Base-by-base conservation (phyloP, 1,284 basidiomycete genomes). In the Fomes fomentarius region DNA sequence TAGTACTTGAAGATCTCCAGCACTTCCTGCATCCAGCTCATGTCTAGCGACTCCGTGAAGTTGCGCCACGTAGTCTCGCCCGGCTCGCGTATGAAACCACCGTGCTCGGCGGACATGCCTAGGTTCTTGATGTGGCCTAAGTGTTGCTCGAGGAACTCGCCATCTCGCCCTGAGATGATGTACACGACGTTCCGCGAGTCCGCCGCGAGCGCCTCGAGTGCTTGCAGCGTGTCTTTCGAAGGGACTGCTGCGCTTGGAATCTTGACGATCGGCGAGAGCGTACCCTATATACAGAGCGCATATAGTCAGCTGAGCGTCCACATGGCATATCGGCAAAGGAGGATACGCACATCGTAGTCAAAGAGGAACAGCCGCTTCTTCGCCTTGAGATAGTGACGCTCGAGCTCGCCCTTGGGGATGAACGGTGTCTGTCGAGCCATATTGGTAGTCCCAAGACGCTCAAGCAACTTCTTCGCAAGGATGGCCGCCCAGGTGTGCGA, bases 1-100 rank as follows among this genome's bases (percentile, higher is more conserved):
- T 95, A 97, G 76, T 97, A 98, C 72, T 85, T 86, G 76, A 99
- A 99, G 47, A 99, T 91, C 74, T 96, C 93, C 63, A 91, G 84
- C 31, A 98, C 94, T 74, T 98, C 96, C 52, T 76, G 77, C 92
- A 98, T 96, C 96, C 96, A 99, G 66, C 85, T 86, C 97, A 99
- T 98, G 75, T 99, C 96, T 67, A 99, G 75, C 58, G 81, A 81
- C 70, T 89, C 84, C 21, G 96, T 98, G 69, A 98, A 89, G 72
- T 96, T 96, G 62, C 78, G 80, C 93, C 96, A 99, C 60, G 82
- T 76, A 41, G 70, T 72, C 38, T 69, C 66, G 14, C 84, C 86
- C 0, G 90, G 91, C 62, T 86, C 86, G 52, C 89, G 84, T 54
- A 98, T 83, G 75, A 98, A 99, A 39, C 90, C 91, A 17, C 97